Base-by-base conservation (phyloP, 2,329 filamentous ascomycete species). In the Cordyceps pruinosa region DNA sequence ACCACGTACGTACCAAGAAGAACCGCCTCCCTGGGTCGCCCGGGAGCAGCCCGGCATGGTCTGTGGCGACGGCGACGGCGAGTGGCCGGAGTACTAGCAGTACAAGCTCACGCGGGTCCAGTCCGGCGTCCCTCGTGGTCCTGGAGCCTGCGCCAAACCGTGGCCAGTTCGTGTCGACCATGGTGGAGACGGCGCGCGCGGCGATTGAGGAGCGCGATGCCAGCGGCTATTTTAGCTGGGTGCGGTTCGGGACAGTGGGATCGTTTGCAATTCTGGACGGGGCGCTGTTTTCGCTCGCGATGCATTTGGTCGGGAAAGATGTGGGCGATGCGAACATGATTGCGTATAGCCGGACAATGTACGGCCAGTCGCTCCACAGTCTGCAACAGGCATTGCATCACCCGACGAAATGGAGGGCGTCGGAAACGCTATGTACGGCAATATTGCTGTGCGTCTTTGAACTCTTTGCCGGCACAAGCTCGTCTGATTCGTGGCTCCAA, bases 381-480 rank as follows among this genome's bases (percentile, higher is more conserved):
- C 64, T 76, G 46, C 73, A 75, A 57, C 56, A 53, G 23, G 67
- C 70, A 8, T 62, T 76, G 44, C 64, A 67, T 55, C 73, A 76
- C 59, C 65, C 68, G 2, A 61, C 61, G 17, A 68, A 71, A 58
- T 75, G 73, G 73, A 70, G 65, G 58, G 63, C 69, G 15, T 65
- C 71, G 1, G 73, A 75, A 62, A 76, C 73, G n/a, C 62, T 75
- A 26, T 74, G 71, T 53, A 64, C 76, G 2, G 68, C 72, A 45
- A 73, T 75, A 61, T 60, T 76, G 39, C 61, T 75, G 41, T 72
- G 72, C 54, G 62, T 73, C 17, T 75, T 69, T 34, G 73, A 75
- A 73, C 63, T 74, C n/a, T 75, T 75, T 62, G 72, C 73, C 5
- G 73, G 72, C n/a, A 76, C 73, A 7, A 63, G 61, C 25, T 62